Evolutionary conservation across 345 rosid genomes (phyloP).

Genomic region (Populus tremula): DNA sequence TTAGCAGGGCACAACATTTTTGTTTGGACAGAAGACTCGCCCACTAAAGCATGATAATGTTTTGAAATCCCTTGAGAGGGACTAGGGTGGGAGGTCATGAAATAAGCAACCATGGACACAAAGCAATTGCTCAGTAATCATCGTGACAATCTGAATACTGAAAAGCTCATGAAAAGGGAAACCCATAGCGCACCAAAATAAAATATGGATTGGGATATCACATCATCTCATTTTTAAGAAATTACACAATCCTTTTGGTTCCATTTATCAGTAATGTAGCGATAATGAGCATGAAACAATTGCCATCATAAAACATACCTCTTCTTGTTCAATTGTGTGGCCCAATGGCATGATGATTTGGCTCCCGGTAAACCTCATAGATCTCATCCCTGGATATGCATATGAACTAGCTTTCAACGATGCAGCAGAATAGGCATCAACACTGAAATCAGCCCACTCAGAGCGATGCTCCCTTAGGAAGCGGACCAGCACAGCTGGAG

Average conservation of each 20-base stretch:
- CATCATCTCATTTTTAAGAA: neutral
- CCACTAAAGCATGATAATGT: neutral
- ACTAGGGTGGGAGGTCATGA: neutral
- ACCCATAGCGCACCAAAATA: neutral
- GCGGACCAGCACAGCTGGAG: conserved; percentile 90
- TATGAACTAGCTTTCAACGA: conserved; percentile 73
- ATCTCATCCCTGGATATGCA: conserved; percentile 89
- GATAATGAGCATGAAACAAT: neutral
- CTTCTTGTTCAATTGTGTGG: conserved; percentile 95
- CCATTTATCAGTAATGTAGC: neutral
- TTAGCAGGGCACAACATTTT: neutral
- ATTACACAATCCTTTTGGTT: neutral
- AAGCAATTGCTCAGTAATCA: neutral
- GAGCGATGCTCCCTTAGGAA: conserved; percentile 97
- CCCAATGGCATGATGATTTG: conserved; percentile 97
- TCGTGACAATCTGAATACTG: neutral
- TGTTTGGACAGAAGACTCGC: neutral
- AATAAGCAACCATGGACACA: neutral
- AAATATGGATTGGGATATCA: neutral
- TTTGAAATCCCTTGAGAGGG: too few species aligned
- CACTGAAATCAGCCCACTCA: conserved; percentile 97
- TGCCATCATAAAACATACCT: conserved; percentile 46
- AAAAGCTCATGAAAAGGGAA: neutral
- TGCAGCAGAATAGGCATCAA: conserved; percentile 94
- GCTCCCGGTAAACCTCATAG: conserved; percentile 91